A percentile compares a stretch with the other conserved stretches of the same genome.
These are phyloP conservation scores for Mucuna pruriens DNA, from an alignment of 306 rosid species.

Conservation along the genomic window DNA sequence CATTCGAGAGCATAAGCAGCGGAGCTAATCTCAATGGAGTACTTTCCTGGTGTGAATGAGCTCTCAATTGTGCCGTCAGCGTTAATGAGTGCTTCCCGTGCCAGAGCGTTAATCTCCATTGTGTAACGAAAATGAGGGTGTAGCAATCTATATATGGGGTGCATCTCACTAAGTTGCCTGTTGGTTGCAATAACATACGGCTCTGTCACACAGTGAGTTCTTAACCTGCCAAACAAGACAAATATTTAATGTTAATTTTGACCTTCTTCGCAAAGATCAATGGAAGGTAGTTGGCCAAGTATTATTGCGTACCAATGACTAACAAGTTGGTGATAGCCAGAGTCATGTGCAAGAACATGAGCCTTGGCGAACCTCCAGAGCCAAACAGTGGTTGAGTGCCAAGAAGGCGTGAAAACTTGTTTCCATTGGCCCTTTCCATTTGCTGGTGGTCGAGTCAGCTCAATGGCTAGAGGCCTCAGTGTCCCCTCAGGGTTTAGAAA, in stretches of 20 bases:
- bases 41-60: constrained; percentile 64
- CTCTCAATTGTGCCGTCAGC: constrained; percentile 73
- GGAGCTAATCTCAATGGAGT: constrained; percentile 67
- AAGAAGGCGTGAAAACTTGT: constrained; percentile 58
- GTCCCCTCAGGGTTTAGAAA: constrained; percentile 64
- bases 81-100: constrained; percentile 76
- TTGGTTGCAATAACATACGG: constrained; percentile 85
- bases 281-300: background rate
- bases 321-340: constrained; percentile 89
- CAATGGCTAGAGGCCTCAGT: constrained; percentile 75
- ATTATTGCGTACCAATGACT: constrained; percentile 65
- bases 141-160: constrained; percentile 73
- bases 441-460: constrained; percentile 72
- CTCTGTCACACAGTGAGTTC: constrained; percentile 81
- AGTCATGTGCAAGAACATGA: constrained; percentile 87
- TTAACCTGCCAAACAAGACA: constrained; percentile 56
- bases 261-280: background rate
- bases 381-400: constrained; percentile 77
- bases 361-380: constrained; percentile 90
- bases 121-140: constrained; percentile 93
- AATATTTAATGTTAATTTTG: background rate
- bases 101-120: constrained; percentile 82
- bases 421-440: constrained; percentile 69
- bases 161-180: constrained; percentile 82
- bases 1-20: constrained; percentile 66